A percentile compares a stretch with the other conserved stretches of the same genome.
phyloP scores from a whole-genome alignment of 257 asterid genomes.

The Handroanthus guayacan region DNA sequence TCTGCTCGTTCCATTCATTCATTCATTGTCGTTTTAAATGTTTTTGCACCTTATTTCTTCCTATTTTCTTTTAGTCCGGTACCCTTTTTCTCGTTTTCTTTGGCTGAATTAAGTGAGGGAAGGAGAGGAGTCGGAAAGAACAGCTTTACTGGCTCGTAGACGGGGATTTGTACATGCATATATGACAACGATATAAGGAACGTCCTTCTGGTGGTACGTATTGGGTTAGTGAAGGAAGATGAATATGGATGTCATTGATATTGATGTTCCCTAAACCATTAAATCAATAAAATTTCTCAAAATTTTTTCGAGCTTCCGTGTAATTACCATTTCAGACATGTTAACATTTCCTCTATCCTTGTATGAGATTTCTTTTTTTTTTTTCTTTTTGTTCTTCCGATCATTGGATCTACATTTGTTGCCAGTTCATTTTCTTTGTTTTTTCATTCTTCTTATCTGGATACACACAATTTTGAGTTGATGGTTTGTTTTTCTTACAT shows the following conservation, averaged over 20 bases:
- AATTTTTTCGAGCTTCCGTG: neutral
- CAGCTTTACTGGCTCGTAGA: slow-evolving; percentile 39
- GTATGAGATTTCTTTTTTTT: slow-evolving; percentile 31
- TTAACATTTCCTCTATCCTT: slow-evolving; percentile 29
- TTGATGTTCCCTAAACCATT: slow-evolving; percentile 49
- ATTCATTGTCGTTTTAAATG: slow-evolving; percentile 58
- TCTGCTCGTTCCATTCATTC: slow-evolving; percentile 56
- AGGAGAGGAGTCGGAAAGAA: slow-evolving; percentile 9
- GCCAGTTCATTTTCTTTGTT: neutral
- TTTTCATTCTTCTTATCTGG: neutral
- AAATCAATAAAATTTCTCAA: slow-evolving; percentile 44
- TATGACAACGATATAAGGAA: slow-evolving; percentile 45
- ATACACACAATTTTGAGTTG: neutral
- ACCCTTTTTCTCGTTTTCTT: neutral
- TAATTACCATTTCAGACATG: slow-evolving; percentile 32
- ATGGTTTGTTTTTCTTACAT: slow-evolving; percentile 19
- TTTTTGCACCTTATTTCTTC: slow-evolving; percentile 23
- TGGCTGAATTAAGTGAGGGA: slow-evolving; percentile 39
- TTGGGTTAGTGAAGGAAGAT: slow-evolving; percentile 52
- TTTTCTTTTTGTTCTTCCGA: slow-evolving; percentile 12
- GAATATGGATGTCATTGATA: slow-evolving; percentile 46
- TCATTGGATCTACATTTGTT: slow-evolving; percentile 2
- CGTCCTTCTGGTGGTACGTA: slow-evolving; percentile 53
- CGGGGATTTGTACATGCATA: slow-evolving; percentile 54
- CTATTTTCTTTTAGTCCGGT: slow-evolving; percentile 30